phyloP scores from a whole-genome alignment of 2,329 filamentous ascomycete genomes.

The Erysiphe neolycopersici region DNA sequence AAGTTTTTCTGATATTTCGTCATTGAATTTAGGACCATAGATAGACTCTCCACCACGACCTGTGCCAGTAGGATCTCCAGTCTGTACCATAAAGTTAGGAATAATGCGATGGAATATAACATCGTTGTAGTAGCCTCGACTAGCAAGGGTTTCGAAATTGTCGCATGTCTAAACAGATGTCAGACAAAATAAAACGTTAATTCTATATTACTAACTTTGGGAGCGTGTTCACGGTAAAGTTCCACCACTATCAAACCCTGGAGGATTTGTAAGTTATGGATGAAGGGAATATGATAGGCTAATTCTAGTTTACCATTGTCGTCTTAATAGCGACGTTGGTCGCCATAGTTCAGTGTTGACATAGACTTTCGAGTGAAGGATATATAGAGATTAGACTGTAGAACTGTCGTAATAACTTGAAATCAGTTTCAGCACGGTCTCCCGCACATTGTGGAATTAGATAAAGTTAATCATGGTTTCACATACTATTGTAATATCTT shows the following conservation, averaged over 20 bases:
- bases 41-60: slow-evolving; percentile 72
- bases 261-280: not conserved
- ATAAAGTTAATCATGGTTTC: too few species aligned
- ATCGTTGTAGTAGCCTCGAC: slow-evolving; percentile 66
- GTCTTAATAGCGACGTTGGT: slow-evolving; percentile 64
- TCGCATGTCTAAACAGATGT: slow-evolving; percentile 33
- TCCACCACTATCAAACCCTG: slow-evolving; percentile 68
- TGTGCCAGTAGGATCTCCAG: slow-evolving; percentile 79
- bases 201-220: slow-evolving; percentile 24
- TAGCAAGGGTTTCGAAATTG: slow-evolving; percentile 61
- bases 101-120: slow-evolving; percentile 87
- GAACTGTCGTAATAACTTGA: too few species aligned
- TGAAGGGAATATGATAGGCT: too few species aligned
- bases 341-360: slow-evolving; percentile 25
- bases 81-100: slow-evolving; percentile 87
- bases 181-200: not conserved
- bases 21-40: slow-evolving; percentile 80
- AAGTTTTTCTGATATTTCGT: slow-evolving; percentile 55
- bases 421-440: too few species aligned
- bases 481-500: too few species aligned
- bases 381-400: too few species aligned
- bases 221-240: slow-evolving; percentile 72
- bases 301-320: slow-evolving; percentile 35
- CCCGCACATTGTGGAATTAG: too few species aligned
- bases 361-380: too few species aligned